Evolutionary conservation across 2,329 filamentous ascomycete genomes (phyloP).

Genomic region (Cryphonectria naterciae): DNA sequence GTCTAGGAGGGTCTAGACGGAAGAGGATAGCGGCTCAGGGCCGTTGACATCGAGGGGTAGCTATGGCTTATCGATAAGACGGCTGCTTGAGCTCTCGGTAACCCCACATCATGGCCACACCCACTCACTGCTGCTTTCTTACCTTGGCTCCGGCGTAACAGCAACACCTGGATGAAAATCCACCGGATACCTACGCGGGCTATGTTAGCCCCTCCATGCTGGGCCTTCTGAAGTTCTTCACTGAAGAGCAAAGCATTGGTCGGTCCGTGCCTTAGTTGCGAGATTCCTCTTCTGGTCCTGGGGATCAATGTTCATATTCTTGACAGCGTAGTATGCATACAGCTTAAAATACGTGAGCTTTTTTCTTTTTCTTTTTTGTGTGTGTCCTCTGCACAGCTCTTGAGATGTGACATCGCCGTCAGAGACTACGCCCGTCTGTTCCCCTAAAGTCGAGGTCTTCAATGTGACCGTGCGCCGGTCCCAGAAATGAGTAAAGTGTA

Average conservation of each 20-base stretch:
- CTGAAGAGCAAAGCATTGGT: neutral
- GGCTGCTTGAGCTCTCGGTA: neutral
- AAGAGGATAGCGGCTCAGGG: neutral
- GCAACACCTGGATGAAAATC: neutral
- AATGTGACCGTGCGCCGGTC: neutral
- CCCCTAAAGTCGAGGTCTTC: too few species aligned
- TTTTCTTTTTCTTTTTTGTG: neutral
- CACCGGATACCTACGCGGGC: neutral
- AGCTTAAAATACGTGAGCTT: conserved; percentile 22
- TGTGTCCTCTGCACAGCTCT: neutral
- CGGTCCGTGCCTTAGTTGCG: neutral
- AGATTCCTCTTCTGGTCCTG: neutral
- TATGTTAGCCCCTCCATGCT: neutral
- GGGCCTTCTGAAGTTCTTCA: neutral
- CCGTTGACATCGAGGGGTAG: conserved; percentile 5
- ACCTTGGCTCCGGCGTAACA: neutral
- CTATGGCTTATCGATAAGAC: conserved; percentile 24
- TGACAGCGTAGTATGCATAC: conserved; percentile 24
- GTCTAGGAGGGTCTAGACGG: too few species aligned
- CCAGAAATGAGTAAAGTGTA: neutral
- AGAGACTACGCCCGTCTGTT: neutral
- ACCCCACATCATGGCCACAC: neutral
- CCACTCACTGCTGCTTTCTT: neutral
- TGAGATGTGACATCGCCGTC: conserved; percentile 11
- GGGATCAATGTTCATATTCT: conserved; percentile 25